Conservation (phyloP, 345 rosid genomes). For the Salix suchowensis region DNA sequence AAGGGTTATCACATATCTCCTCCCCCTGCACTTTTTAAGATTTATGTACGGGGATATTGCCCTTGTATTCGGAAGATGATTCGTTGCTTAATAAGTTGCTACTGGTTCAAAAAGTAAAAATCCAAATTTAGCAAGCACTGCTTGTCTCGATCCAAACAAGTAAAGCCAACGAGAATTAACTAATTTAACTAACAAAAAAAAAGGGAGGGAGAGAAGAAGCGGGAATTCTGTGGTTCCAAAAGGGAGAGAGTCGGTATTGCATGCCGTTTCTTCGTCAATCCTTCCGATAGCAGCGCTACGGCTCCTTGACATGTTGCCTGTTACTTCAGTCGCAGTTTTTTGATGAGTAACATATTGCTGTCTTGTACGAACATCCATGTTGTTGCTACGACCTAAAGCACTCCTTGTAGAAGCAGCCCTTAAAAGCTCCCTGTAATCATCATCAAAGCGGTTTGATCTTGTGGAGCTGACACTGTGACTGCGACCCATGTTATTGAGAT, state of each 20-base stretch:
- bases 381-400: background rate
- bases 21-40: too few relatives aligned
- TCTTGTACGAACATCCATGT: background rate
- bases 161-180: background rate
- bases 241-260: conserved; percentile 9
- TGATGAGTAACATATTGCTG: background rate
- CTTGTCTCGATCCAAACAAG: background rate
- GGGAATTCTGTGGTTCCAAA: conserved; percentile 44
- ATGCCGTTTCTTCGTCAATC: conserved; percentile 70
- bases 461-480: conserved; percentile 45
- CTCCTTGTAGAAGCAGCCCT: conserved; percentile 47
- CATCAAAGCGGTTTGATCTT: conserved; percentile 22
- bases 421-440: conserved; percentile 44
- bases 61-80: too few relatives aligned
- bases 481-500: conserved; percentile 36
- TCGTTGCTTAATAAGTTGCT: too few relatives aligned
- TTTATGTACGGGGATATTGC: too few relatives aligned
- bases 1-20: too few relatives aligned
- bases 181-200: background rate
- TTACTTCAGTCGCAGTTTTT: background rate
- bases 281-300: conserved; percentile 47
- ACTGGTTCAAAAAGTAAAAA: too few relatives aligned
- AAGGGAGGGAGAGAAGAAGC: background rate
- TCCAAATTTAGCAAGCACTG: background rate
- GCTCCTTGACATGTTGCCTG: conserved; percentile 32